Percentiles rank a stretch among this genome's conserved stretches.
Evolutionary conservation across 2,329 filamentous ascomycete species (phyloP).

Genomic region (Monilinia fructigena): DNA sequence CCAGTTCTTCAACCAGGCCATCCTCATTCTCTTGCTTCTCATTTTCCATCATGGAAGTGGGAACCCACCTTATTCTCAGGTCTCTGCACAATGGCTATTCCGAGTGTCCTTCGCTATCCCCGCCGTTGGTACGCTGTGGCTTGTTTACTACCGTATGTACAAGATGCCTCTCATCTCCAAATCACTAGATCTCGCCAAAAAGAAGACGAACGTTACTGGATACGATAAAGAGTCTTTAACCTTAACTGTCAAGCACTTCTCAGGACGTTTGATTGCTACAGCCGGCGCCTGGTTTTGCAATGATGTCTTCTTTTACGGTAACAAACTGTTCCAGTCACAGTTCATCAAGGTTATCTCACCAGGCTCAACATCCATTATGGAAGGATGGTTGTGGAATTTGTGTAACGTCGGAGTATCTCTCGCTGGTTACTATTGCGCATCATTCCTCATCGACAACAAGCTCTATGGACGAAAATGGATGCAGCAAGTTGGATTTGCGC

Average conservation of each 20-base stretch:
- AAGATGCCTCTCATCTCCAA: constrained; percentile 90
- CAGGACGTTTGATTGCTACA: constrained; percentile 81
- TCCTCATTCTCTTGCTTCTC: constrained; percentile 81
- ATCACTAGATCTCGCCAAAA: constrained; percentile 79
- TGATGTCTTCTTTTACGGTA: constrained; percentile 98
- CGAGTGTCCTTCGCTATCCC: constrained; percentile 90
- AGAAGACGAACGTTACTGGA: constrained; percentile 81
- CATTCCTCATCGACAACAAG: constrained; percentile 46
- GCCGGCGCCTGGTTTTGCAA: constrained; percentile 92
- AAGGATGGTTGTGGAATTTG: constrained; percentile 87
- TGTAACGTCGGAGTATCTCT: constrained; percentile 87
- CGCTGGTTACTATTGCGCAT: constrained; percentile 81
- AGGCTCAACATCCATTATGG: constrained; percentile 65
- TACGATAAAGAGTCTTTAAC: constrained; percentile 85
- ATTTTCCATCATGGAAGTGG: constrained; percentile 72
- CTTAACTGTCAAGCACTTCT: constrained; percentile 78
- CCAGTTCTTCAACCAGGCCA: constrained; percentile 88
- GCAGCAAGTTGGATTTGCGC: constrained; percentile 91
- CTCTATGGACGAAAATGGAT: constrained; percentile 94
- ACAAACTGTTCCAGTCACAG: constrained; percentile 92
- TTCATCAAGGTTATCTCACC: constrained; percentile 83
- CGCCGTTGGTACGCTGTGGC: constrained; percentile 86
- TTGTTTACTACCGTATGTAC: constrained; percentile 92
- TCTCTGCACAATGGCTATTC: constrained; percentile 86
- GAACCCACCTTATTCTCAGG: constrained; percentile 68